Evolutionary conservation across 805 yeast genomes (phyloP).

Genomic region (Barnettozyma wickerhamii): DNA sequence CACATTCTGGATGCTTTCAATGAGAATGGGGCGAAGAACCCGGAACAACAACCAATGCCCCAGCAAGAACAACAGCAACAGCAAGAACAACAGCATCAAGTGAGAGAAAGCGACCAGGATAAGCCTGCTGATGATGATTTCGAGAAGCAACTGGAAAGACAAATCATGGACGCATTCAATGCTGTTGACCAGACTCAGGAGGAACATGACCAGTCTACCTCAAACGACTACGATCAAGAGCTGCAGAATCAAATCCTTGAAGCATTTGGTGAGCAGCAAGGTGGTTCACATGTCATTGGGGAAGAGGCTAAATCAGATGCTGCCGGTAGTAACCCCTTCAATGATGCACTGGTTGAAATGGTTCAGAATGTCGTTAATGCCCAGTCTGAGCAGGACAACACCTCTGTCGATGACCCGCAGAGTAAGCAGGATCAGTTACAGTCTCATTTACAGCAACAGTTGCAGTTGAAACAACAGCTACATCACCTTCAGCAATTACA

Average conservation of each 20-base stretch:
- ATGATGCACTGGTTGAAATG: conserved; percentile 51
- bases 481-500: conserved; percentile 4
- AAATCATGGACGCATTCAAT: conserved; percentile 22
- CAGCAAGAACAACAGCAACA: too few species aligned
- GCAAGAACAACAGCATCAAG: background rate
- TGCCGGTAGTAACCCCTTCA: conserved; percentile 35
- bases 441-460: conserved; percentile 5
- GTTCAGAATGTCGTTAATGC: conserved; percentile 51
- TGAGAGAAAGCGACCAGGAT: background rate
- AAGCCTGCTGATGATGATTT: conserved; percentile 11
- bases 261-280: conserved; percentile 14
- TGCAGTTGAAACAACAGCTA: conserved; percentile 4
- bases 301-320: too few species aligned
- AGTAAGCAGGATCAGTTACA: conserved; percentile 4
- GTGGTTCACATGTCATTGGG: too few species aligned
- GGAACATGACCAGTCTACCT: conserved; percentile 1
- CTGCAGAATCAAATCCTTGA: conserved; percentile 16
- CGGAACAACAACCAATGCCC: too few species aligned
- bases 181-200: conserved; percentile 14
- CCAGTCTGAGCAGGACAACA: conserved; percentile 14
- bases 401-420: conserved; percentile 12
- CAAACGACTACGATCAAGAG: conserved; percentile 18
- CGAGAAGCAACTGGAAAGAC: conserved; percentile 20
- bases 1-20: conserved; percentile 23
- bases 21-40: conserved; percentile 1